Conservation (phyloP, 1,139 yeast species). For the Hemisphaericaspora xylanilytica region DNA sequence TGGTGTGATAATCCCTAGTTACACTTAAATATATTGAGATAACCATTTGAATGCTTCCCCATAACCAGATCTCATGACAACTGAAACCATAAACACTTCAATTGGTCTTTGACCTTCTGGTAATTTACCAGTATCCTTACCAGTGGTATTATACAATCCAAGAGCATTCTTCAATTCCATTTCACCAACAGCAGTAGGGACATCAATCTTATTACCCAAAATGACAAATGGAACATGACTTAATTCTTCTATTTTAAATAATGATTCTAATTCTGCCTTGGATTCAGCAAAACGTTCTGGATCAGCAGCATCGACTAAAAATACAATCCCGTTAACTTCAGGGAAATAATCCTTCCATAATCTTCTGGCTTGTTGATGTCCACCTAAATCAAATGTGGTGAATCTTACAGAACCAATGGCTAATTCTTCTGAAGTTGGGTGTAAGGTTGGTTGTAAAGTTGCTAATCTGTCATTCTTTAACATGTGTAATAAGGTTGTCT, state of each 20-base stretch:
- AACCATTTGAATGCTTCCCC: conserved; percentile 97
- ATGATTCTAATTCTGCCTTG: conserved; percentile 88
- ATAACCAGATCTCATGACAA: conserved; percentile 95
- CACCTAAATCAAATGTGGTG: conserved; percentile 98
- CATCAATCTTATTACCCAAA: conserved; percentile 95
- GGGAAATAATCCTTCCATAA: conserved; percentile 99
- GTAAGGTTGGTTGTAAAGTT: conserved; percentile 95
- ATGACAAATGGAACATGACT: conserved; percentile 85
- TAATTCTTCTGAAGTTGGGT: conserved; percentile 97
- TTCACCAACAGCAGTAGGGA: conserved; percentile 91
- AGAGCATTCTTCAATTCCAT: conserved; percentile 90
- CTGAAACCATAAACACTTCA: conserved; percentile 96
- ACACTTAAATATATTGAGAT: conserved; percentile 79
- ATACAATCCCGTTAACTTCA: conserved; percentile 96
- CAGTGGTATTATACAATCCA: conserved; percentile 83
- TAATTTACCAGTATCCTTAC: conserved; percentile 71
- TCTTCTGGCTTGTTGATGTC: conserved; percentile 98
- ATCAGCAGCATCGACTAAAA: conserved; percentile 96
- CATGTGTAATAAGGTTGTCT: conserved; percentile 95
- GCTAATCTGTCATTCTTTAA: conserved; percentile 97
- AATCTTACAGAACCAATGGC: conserved; percentile 95
- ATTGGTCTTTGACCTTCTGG: conserved; percentile 84
- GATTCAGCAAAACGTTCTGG: conserved; percentile 94
- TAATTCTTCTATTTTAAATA: conserved; percentile 89
- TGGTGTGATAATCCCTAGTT: too few relatives aligned